These are phyloP conservation scores for Cercospora janseana DNA, from an alignment of 2,329 filamentous ascomycete genomes.

Conservation along the genomic window DNA sequence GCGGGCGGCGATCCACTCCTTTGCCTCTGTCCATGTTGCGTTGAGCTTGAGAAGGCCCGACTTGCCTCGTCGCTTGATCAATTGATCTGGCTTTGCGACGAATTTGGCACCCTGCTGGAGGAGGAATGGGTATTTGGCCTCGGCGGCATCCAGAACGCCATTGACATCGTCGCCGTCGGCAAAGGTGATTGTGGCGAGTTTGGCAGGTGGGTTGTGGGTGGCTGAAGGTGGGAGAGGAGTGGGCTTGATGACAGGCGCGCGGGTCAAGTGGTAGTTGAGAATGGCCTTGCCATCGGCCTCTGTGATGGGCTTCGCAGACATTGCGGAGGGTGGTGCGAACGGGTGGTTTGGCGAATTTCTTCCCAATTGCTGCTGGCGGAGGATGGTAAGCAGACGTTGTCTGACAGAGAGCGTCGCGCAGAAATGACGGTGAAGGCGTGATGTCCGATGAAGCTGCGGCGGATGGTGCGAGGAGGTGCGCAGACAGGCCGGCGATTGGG, in stretches of 20 bases:
- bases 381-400: slow-evolving; percentile 28
- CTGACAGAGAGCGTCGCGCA: slow-evolving; percentile 3
- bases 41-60: slow-evolving; percentile 93
- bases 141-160: slow-evolving; percentile 87
- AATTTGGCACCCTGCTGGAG: slow-evolving; percentile 81
- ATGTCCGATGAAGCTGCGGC: not conserved
- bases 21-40: slow-evolving; percentile 93
- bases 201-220: slow-evolving; percentile 89
- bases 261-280: slow-evolving; percentile 99
- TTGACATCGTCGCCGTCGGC: slow-evolving; percentile 80
- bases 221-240: slow-evolving; percentile 80
- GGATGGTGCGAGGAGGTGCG: slow-evolving; percentile 15
- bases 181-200: slow-evolving; percentile 90
- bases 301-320: slow-evolving; percentile 95
- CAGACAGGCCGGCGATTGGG: too few relatives aligned
- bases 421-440: not conserved
- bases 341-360: slow-evolving; percentile 2
- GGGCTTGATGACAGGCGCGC: slow-evolving; percentile 95
- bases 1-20: slow-evolving; percentile 87
- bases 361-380: slow-evolving; percentile 3
- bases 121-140: slow-evolving; percentile 96
- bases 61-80: slow-evolving; percentile 99
- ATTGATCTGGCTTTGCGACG: slow-evolving; percentile 98
- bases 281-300: slow-evolving; percentile 99
- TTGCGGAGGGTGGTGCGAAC: slow-evolving; percentile 46